A percentile compares a stretch with the other conserved stretches of the same genome.
These are phyloP conservation scores for Alternaria tenuissima DNA, from an alignment of 2,329 filamentous ascomycete genomes.

Conservation along the genomic window DNA sequence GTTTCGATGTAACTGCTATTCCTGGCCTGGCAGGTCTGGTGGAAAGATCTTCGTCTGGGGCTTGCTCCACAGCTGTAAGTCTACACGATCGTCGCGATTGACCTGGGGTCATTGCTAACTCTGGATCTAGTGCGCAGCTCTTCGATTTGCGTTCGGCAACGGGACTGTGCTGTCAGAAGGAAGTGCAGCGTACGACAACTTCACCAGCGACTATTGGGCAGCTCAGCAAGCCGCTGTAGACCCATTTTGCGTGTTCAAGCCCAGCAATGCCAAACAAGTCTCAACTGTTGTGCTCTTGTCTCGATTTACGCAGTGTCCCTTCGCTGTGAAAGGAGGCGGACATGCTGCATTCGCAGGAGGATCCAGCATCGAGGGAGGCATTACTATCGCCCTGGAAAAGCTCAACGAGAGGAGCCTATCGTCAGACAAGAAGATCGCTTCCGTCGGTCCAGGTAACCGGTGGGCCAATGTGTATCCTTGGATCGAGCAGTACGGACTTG, in stretches of 20 bases:
- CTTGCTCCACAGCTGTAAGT: conserved; percentile 35
- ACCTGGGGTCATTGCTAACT: background rate
- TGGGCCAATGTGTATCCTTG: conserved; percentile 47
- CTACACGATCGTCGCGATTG: background rate
- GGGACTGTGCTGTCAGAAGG: conserved; percentile 24
- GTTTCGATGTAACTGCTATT: conserved; percentile 26
- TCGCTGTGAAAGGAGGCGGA: conserved; percentile 52
- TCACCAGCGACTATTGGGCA: conserved; percentile 36
- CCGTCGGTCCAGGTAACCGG: conserved; percentile 43
- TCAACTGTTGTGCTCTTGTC: conserved; percentile 32
- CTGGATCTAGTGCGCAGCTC: conserved; percentile 27
- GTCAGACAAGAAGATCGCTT: conserved; percentile 30
- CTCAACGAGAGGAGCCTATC: conserved; percentile 33
- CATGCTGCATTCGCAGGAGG: conserved; percentile 38
- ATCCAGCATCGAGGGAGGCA: conserved; percentile 44
- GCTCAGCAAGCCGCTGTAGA: conserved; percentile 33
- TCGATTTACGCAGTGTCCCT: conserved; percentile 43
- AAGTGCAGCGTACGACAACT: conserved; percentile 28
- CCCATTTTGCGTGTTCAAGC: conserved; percentile 42
- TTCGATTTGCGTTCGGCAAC: conserved; percentile 22
- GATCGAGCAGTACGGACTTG: conserved; percentile 38
- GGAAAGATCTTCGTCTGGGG: conserved; percentile 12
- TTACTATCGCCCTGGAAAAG: conserved; percentile 40
- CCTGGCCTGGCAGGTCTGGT: conserved; percentile 21
- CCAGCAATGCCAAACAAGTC: conserved; percentile 25